phyloP scores from a whole-genome alignment of 2,329 filamentous ascomycete genomes.

The Alternaria brassicae region DNA sequence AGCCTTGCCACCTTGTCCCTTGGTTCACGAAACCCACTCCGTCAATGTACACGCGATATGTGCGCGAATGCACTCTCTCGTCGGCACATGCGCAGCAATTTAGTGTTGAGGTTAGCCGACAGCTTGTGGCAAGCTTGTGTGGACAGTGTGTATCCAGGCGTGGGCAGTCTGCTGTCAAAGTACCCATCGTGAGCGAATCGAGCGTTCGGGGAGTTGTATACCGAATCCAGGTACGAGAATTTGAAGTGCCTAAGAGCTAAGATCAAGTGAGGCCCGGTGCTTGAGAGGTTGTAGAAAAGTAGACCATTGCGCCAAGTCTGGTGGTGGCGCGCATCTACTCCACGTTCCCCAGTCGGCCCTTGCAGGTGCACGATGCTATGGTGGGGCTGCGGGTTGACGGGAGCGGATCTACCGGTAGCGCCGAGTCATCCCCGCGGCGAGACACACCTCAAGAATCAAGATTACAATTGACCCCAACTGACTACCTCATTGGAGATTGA shows the following conservation, averaged over 20 bases:
- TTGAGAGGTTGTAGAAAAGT: not conserved
- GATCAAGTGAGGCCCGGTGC: not conserved
- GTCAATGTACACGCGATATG: constrained; percentile 58
- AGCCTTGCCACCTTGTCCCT: constrained; percentile 58
- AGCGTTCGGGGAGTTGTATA: not conserved
- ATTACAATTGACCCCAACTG: not conserved
- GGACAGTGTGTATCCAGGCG: constrained; percentile 48
- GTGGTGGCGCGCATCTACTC: constrained; percentile 7
- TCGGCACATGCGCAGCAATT: constrained; percentile 54
- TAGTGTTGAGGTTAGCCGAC: constrained; percentile 50
- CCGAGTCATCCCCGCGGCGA: not conserved
- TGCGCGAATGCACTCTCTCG: constrained; percentile 50
- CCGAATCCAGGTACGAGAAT: not conserved
- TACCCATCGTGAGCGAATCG: constrained; percentile 42
- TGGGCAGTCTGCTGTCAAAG: constrained; percentile 49
- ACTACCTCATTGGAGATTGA: not conserved
- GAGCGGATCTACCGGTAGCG: constrained; percentile 7
- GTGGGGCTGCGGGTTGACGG: constrained; percentile 43
- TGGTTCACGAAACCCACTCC: constrained; percentile 59
- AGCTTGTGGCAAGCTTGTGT: constrained; percentile 54
- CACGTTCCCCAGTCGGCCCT: constrained; percentile 6
- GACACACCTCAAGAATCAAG: not conserved
- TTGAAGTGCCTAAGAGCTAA: not conserved
- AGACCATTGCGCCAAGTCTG: not conserved
- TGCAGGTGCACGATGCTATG: constrained; percentile 13